phyloP scores from a whole-genome alignment of 129 eudicot species.

The Erigeron canadensis region DNA sequence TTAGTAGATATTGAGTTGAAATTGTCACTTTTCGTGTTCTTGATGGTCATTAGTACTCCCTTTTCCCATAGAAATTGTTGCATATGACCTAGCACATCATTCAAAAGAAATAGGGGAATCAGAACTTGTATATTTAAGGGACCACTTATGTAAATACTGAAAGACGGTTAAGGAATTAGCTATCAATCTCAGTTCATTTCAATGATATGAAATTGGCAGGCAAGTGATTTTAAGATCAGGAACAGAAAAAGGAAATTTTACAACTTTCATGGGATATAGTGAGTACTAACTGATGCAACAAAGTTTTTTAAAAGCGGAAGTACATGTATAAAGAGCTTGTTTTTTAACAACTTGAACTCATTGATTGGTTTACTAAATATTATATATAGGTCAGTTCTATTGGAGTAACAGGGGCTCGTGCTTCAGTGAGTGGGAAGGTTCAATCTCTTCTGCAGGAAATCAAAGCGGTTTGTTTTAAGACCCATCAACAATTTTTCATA shows the following conservation, averaged over 20 bases:
- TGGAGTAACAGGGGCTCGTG: constrained; percentile 93
- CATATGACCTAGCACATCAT: no score
- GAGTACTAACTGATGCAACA: constrained; percentile 3
- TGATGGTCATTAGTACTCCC: no score
- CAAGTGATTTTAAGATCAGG: no score
- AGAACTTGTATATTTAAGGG: no score
- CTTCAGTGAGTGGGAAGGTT: constrained; percentile 69
- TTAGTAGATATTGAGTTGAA: no score
- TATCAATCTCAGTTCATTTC: no score
- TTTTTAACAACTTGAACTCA: background rate
- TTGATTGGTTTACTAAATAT: background rate
- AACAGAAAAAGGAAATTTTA: background rate
- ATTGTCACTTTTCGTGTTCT: no score
- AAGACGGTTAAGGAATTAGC: no score
- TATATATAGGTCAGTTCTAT: constrained; percentile 64
- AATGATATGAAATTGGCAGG: no score
- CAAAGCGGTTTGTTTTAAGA: constrained; percentile 61
- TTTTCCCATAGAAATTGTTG: no score
- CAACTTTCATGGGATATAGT: background rate
- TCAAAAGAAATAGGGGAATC: no score
- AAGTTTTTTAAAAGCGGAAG: background rate
- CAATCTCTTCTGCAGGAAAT: constrained; percentile 65
- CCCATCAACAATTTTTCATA: background rate
- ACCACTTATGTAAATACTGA: no score
- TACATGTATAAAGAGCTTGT: background rate